phyloP scores from a whole-genome alignment of 768 basidiomycete genomes.

The Megacollybia marginata region DNA sequence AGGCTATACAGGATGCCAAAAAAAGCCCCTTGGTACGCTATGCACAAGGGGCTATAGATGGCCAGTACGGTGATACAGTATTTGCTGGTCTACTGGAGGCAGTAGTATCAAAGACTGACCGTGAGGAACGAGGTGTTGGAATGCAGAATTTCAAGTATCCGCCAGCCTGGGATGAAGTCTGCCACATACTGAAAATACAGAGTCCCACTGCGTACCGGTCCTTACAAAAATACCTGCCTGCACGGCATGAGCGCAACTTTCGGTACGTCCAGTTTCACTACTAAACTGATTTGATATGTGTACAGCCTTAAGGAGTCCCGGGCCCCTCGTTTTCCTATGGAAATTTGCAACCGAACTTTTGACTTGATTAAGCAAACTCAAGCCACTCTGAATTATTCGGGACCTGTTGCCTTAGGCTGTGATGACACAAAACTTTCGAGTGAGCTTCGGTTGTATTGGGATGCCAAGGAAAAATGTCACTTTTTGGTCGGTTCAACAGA shows the following conservation, averaged over 20 bases:
- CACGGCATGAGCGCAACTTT: neutral
- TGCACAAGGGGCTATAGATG: too few species aligned
- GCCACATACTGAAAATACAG: neutral
- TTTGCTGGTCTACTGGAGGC: too few species aligned
- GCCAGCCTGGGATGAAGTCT: neutral
- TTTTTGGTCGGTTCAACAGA: conserved; percentile 18
- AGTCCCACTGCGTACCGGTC: neutral
- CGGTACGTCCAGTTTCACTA: too few species aligned
- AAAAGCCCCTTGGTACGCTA: too few species aligned
- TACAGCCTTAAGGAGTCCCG: conserved; percentile 1
- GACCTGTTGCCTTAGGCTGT: conserved; percentile 20
- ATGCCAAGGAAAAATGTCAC: conserved; percentile 9
- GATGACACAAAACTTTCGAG: conserved; percentile 31
- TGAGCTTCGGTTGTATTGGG: conserved; percentile 19
- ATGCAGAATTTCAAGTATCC: neutral
- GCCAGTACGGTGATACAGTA: too few species aligned
- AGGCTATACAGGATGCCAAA: too few species aligned
- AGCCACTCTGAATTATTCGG: conserved; percentile 11
- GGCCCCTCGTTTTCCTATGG: conserved; percentile 16
- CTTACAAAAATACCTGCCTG: neutral
- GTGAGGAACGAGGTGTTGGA: neutral
- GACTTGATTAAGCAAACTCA: conserved; percentile 10
- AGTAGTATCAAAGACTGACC: too few species aligned
- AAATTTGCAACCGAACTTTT: conserved; percentile 13
- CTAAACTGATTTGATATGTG: too few species aligned